Evolutionary conservation across 805 yeast species (phyloP).

Genomic region (Diddensiella caesifluorescens): DNA sequence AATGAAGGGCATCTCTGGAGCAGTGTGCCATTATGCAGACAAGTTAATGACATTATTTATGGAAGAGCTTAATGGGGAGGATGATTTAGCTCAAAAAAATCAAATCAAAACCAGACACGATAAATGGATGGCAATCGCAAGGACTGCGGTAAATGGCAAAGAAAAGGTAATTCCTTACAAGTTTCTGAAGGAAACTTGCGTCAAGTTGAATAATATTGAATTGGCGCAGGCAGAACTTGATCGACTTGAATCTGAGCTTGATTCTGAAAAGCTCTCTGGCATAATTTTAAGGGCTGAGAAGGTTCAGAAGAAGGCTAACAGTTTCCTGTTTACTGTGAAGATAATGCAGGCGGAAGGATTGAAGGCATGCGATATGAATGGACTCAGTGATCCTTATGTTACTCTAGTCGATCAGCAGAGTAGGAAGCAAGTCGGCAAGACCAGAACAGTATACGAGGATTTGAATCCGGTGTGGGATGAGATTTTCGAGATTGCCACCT

Average conservation of each 20-base stretch:
- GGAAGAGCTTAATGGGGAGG: slow-evolving; percentile 23
- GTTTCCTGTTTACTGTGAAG: slow-evolving; percentile 58
- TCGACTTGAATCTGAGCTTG: slow-evolving; percentile 49
- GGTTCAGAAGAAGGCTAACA: slow-evolving; percentile 26
- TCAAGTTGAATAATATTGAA: slow-evolving; percentile 64
- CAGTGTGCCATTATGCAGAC: slow-evolving; percentile 38
- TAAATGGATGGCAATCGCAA: slow-evolving; percentile 34
- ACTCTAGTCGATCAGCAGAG: slow-evolving; percentile 54
- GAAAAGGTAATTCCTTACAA: slow-evolving; percentile 48
- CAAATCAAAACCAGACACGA: slow-evolving; percentile 26
- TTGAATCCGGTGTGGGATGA: slow-evolving; percentile 83
- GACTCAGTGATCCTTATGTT: slow-evolving; percentile 53
- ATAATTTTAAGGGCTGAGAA: slow-evolving; percentile 37
- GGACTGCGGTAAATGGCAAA: slow-evolving; percentile 34
- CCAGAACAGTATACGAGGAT: slow-evolving; percentile 56
- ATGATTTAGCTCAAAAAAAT: slow-evolving; percentile 9
- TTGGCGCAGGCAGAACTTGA: slow-evolving; percentile 39
- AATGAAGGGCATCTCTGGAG: slow-evolving; percentile 58
- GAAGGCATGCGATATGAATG: slow-evolving; percentile 41
- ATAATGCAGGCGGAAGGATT: slow-evolving; percentile 61
- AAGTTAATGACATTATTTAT: slow-evolving; percentile 25
- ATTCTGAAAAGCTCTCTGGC: slow-evolving; percentile 52
- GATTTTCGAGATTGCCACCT: slow-evolving; percentile 58
- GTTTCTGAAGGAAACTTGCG: slow-evolving; percentile 59
- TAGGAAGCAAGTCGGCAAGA: slow-evolving; percentile 57